Percentiles rank a stretch among this genome's conserved stretches.
Conservation (phyloP, 345 rosid species). For the Gossypium turneri region DNA sequence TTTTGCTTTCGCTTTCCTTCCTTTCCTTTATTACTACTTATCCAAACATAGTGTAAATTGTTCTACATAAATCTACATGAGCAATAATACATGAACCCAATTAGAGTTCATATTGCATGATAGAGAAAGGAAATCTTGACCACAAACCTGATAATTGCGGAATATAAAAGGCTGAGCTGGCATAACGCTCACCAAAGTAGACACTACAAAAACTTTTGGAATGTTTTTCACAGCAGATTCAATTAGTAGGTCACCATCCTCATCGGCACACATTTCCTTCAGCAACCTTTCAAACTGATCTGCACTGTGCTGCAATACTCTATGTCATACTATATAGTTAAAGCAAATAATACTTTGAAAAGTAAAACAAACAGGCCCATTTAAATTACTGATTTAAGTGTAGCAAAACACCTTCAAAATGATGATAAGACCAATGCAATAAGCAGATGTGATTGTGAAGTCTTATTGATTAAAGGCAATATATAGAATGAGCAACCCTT, state of each 20-base stretch:
- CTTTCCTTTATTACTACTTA: too few species aligned
- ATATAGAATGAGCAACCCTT: constrained; percentile 3
- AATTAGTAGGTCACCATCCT: constrained; percentile 88
- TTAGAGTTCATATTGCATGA: not conserved
- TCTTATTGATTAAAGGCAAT: constrained; percentile 3
- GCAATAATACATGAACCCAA: constrained; percentile 8
- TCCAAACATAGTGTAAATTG: not conserved
- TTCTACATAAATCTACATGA: not conserved
- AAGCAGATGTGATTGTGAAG: not conserved
- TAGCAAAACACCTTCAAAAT: not conserved
- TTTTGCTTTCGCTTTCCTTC: too few species aligned
- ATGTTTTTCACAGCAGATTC: constrained; percentile 87
- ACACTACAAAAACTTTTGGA: constrained; percentile 93
- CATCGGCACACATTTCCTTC: constrained; percentile 97
- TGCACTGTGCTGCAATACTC: constrained; percentile 93
- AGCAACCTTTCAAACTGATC: constrained; percentile 91
- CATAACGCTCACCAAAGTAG: constrained; percentile 86
- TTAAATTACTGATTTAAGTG: not conserved
- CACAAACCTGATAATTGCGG: constrained; percentile 89
- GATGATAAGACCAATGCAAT: not conserved
- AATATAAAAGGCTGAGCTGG: constrained; percentile 96
- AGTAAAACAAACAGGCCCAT: constrained; percentile 2
- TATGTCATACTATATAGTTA: constrained; percentile 31
- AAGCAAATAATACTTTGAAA: constrained; percentile 8
- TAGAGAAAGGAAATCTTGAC: constrained; percentile 8